Evolutionary conservation across 2,329 filamentous ascomycete genomes (phyloP).

Genomic region (Curvularia eragrostidis): DNA sequence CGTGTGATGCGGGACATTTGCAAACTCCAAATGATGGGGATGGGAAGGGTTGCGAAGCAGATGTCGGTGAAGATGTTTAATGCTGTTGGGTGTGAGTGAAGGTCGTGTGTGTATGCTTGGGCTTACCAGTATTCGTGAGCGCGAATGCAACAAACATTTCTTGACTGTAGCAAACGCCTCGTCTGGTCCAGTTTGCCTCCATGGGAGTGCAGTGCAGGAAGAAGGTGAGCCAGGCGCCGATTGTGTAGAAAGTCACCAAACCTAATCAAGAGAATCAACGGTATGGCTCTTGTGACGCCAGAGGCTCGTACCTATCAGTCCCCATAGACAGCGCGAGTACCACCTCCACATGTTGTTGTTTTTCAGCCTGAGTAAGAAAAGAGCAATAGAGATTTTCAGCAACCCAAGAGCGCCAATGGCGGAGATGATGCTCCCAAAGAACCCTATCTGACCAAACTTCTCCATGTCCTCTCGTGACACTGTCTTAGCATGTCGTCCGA

Average conservation of each 20-base stretch:
- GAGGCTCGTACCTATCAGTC: neutral
- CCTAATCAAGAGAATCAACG: neutral
- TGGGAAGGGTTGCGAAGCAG: constrained; percentile 6
- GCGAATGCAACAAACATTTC: constrained; percentile 2
- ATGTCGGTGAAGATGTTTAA: constrained; percentile 14
- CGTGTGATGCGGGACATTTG: constrained; percentile 2
- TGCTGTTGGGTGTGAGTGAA: neutral
- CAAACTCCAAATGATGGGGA: constrained; percentile 8
- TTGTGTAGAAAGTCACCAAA: neutral
- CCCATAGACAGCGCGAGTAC: constrained; percentile 6
- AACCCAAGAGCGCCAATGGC: constrained; percentile 8
- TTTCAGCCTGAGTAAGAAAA: constrained; percentile 6
- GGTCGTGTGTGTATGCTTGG: neutral
- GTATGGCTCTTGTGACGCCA: neutral
- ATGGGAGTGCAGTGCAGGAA: neutral
- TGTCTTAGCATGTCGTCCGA: constrained; percentile 8
- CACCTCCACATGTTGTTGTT: constrained; percentile 7
- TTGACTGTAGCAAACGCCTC: neutral
- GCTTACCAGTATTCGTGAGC: constrained; percentile 2
- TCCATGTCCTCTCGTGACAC: neutral
- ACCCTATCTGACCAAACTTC: constrained; percentile 4
- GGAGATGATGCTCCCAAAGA: constrained; percentile 9
- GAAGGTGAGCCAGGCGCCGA: constrained; percentile 7
- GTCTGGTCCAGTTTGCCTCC: constrained; percentile 3
- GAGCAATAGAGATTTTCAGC: constrained; percentile 6